A percentile compares a stretch with the other conserved stretches of the same genome.
Evolutionary conservation across 1,139 yeast genomes (phyloP).

Genomic region (Diutina scorzettiae): DNA sequence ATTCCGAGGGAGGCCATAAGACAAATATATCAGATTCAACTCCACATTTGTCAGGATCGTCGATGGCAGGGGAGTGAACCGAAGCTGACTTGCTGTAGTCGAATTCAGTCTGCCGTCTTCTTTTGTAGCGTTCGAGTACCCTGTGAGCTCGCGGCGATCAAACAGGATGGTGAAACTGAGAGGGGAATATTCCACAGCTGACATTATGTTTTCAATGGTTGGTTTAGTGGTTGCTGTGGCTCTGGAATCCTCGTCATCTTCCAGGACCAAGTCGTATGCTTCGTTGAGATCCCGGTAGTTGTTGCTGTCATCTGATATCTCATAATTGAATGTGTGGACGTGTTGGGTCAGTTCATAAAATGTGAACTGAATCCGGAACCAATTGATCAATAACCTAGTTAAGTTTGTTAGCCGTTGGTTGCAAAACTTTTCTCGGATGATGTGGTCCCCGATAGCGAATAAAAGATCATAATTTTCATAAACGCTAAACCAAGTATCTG

Average conservation of each 20-base stretch:
- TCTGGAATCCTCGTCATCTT: not conserved
- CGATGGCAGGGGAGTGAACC: conserved; percentile 8
- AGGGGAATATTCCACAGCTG: not conserved
- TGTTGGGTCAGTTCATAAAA: conserved; percentile 31
- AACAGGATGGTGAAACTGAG: not conserved
- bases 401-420: conserved; percentile 10
- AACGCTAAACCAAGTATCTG: conserved; percentile 27
- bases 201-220: not conserved
- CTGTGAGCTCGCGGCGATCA: not conserved
- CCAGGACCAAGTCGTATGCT: conserved; percentile 18
- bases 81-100: not conserved
- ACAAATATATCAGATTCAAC: conserved; percentile 19
- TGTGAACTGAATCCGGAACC: conserved; percentile 19
- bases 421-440: conserved; percentile 16
- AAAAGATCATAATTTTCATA: conserved; percentile 32
- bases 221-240: not conserved
- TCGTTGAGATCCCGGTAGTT: conserved; percentile 27
- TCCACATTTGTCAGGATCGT: not conserved
- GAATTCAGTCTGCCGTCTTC: not conserved
- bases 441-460: conserved; percentile 31
- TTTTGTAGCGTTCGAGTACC: not conserved
- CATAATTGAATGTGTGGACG: conserved; percentile 27
- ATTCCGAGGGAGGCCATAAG: conserved; percentile 38
- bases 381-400: conserved; percentile 15
- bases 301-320: conserved; percentile 16